A percentile compares a stretch with the other conserved stretches of the same genome.
phyloP scores from a whole-genome alignment of 2,329 filamentous ascomycete genomes.

The Alternaria triticimaculans region DNA sequence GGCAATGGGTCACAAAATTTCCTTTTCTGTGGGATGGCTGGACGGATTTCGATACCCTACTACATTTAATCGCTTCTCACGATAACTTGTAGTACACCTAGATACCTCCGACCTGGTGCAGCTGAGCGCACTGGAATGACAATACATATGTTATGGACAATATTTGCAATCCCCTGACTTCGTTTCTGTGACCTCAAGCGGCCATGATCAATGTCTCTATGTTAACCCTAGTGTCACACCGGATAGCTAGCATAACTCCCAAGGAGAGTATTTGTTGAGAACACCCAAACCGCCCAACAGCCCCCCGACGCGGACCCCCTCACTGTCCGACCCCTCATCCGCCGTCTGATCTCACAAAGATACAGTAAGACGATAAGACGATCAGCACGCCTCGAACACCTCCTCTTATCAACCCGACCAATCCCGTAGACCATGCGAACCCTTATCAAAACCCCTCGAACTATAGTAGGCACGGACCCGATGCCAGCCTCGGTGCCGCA shows the following conservation, averaged over 20 bases:
- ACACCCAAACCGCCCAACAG: neutral
- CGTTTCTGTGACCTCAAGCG: neutral
- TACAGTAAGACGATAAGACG: neutral
- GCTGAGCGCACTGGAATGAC: slow-evolving; percentile 1
- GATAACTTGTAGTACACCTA: slow-evolving; percentile 12
- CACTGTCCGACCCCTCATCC: neutral
- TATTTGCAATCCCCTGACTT: neutral
- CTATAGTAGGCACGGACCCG: neutral
- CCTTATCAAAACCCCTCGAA: neutral
- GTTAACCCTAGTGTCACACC: neutral
- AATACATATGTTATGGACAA: slow-evolving; percentile 9
- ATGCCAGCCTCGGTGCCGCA: neutral
- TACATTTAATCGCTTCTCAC: slow-evolving; percentile 25
- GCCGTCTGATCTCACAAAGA: neutral
- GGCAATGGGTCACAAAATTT: slow-evolving; percentile 24
- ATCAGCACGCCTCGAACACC: neutral
- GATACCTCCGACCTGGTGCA: slow-evolving; percentile 5
- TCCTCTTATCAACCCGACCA: neutral
- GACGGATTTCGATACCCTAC: slow-evolving; percentile 33
- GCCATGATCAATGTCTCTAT: neutral
- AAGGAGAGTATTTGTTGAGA: neutral
- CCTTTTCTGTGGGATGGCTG: slow-evolving; percentile 19
- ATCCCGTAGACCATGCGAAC: neutral
- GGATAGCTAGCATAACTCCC: neutral
- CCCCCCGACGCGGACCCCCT: neutral